These are phyloP conservation scores for Aspergillus sp. DNA, from an alignment of 2,329 filamentous ascomycete species.

Conservation along the genomic window DNA sequence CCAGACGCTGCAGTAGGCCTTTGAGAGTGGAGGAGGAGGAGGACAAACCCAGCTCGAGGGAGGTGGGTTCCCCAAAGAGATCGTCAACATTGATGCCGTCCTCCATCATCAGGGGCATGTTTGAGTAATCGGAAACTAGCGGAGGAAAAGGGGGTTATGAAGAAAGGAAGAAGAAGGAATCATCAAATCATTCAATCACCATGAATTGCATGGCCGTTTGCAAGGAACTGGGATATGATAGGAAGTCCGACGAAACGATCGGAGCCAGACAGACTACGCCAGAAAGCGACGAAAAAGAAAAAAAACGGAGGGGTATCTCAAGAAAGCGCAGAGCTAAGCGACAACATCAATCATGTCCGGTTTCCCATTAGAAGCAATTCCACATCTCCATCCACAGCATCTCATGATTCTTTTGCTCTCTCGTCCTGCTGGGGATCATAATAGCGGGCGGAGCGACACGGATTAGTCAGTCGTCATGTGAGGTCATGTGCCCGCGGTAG, in stretches of 20 bases:
- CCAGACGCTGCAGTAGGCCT: constrained; percentile 66
- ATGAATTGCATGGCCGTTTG: not conserved
- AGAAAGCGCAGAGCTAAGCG: not conserved
- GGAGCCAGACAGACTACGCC: no score
- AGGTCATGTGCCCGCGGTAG: constrained; percentile 11
- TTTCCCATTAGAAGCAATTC: no score
- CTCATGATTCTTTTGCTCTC: not conserved
- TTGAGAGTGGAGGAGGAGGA: constrained; percentile 56
- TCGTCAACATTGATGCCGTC: constrained; percentile 62
- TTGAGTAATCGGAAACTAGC: not conserved
- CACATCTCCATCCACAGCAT: no score
- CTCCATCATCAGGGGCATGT: constrained; percentile 54
- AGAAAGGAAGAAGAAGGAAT: not conserved
- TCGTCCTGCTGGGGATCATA: not conserved
- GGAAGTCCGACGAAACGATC: not conserved
- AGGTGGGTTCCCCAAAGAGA: constrained; percentile 65
- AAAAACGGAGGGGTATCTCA: not conserved
- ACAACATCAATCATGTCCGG: no score
- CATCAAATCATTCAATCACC: not conserved
- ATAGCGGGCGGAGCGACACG: not conserved
- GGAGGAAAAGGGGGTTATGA: no score
- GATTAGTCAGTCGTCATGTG: constrained; percentile 16
- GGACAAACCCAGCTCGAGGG: constrained; percentile 51
- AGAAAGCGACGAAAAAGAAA: not conserved
- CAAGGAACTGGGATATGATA: not conserved